Base-by-base conservation (phyloP, 2,329 filamentous ascomycete species). In the Mycosphaerelloides madeirae region DNA sequence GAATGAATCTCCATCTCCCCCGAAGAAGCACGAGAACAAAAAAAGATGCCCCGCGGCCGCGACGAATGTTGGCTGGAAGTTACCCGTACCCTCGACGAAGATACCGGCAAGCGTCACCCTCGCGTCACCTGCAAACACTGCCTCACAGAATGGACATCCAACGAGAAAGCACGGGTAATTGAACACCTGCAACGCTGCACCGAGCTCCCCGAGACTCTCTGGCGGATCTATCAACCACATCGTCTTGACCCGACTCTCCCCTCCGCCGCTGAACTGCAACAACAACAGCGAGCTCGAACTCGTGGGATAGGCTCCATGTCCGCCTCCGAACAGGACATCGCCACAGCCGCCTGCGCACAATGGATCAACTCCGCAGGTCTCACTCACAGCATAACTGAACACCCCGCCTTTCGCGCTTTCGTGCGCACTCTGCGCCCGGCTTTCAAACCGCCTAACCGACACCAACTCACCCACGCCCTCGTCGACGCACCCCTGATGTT, bases 21-120 rank as follows among this genome's bases (percentile, higher is more conserved):
- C 43, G 9, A 9, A 25, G 22, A 5, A 25, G 9, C 9, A 25
- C 6, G 22, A 9, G 9, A 25, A 25, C 5, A 25, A 25, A 9
- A 25, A 6, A 34, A 22, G 32, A 56, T 56, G 53, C 53, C 53
- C n/a, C 46, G 53, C 19, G 53, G 53, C 25, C 52, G 53, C 33
- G 53, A 56, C 32, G 53, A 56, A 38, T 56, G 53, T 47, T 56
- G 53, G 53, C 43, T 49, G 25, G 53, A 56, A 33, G 53, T 56
- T 44, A 49, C 42, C 18, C 51, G 51, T 36, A 50, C 39, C 25
- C 49, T 54, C 37, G 53, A 54, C 41, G 53, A 56, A 28, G 49
- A 54, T 13, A 52, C 53, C 3, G 53, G 53, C 47, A 56, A 56
- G 43, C 51, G 53, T 11, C 53, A 56, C 42, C 53, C 53, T n/a